Percentiles rank a stretch among this genome's conserved stretches.
These are phyloP conservation scores for Eimeria tenella DNA, from an alignment of 169 alveolate species.

Conservation along the genomic window DNA sequence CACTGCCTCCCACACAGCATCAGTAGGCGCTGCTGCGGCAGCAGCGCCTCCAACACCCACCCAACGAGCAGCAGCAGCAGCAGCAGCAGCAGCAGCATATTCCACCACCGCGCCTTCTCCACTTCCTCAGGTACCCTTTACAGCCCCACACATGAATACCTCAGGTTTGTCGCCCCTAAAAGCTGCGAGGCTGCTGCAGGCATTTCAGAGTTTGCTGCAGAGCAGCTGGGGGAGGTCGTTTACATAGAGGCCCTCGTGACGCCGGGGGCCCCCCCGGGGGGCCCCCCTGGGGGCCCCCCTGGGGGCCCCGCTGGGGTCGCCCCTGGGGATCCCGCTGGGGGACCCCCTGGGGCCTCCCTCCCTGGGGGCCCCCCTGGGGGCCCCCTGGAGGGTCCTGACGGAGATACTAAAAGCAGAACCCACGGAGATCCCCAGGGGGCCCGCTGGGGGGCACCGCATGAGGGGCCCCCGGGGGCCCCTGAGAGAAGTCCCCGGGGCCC, in stretches of 20 bases:
- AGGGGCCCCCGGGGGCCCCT: background rate
- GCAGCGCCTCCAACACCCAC: background rate
- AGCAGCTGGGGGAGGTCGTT: slow-evolving; percentile 69
- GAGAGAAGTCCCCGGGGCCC: background rate
- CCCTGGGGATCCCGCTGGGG: background rate
- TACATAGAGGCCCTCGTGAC: background rate
- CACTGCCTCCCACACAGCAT: background rate
- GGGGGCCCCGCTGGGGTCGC: background rate
- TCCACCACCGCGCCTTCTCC: background rate
- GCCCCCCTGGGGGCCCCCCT: background rate
- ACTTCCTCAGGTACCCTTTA: background rate
- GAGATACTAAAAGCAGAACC: background rate
- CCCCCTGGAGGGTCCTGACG: background rate
- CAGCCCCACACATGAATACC: slow-evolving; percentile 56
- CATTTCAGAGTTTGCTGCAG: slow-evolving; percentile 58
- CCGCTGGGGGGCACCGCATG: background rate
- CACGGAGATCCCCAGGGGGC: too few species aligned
- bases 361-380: too few species aligned
- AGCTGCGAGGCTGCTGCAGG: slow-evolving; percentile 25
- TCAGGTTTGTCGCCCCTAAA: slow-evolving; percentile 2
- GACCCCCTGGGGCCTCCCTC: too few species aligned
- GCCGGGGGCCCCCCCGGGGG: background rate
- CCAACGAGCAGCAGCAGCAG: background rate
- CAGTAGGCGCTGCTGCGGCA: background rate
- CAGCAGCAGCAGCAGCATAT: background rate